Conservation (phyloP, 495 filamentous ascomycete genomes). For the Rusavskia elegans region DNA sequence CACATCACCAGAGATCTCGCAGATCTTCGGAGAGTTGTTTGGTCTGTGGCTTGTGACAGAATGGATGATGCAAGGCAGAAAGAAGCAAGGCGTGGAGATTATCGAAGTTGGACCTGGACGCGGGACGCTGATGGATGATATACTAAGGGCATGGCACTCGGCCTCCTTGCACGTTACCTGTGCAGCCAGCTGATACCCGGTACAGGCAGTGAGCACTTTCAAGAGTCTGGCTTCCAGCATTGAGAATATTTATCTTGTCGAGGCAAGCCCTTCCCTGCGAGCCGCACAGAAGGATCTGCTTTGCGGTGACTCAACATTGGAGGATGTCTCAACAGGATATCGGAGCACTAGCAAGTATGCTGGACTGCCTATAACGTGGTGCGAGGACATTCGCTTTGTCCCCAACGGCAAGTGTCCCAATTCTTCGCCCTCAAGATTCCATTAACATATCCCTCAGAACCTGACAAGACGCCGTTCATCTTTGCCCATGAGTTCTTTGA, state of each 20-base stretch:
- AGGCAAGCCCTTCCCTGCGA: conserved; percentile 65
- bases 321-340: conserved; percentile 59
- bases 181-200: not conserved
- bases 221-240: conserved; percentile 59
- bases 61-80: conserved; percentile 80
- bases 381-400: conserved; percentile 71
- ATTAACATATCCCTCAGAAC: conserved; percentile 18
- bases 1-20: conserved; percentile 92
- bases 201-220: conserved; percentile 73
- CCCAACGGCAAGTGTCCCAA: conserved; percentile 40
- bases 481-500: conserved; percentile 98
- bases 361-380: conserved; percentile 64
- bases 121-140: conserved; percentile 94
- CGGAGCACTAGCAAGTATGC: conserved; percentile 62
- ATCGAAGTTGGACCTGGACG: conserved; percentile 90
- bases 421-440: not conserved
- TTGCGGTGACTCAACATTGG: conserved; percentile 57
- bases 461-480: conserved; percentile 69
- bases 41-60: conserved; percentile 91
- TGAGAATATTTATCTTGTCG: conserved; percentile 77
- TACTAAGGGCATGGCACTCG: conserved; percentile 53
- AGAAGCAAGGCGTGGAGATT: conserved; percentile 55
- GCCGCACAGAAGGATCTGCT: conserved; percentile 64
- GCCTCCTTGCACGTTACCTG: not conserved
- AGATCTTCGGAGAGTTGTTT: conserved; percentile 87